A percentile compares a stretch with the other conserved stretches of the same genome.
phyloP scores from a whole-genome alignment of 2,329 filamentous ascomycete genomes.

The Mariannaea elegans region DNA sequence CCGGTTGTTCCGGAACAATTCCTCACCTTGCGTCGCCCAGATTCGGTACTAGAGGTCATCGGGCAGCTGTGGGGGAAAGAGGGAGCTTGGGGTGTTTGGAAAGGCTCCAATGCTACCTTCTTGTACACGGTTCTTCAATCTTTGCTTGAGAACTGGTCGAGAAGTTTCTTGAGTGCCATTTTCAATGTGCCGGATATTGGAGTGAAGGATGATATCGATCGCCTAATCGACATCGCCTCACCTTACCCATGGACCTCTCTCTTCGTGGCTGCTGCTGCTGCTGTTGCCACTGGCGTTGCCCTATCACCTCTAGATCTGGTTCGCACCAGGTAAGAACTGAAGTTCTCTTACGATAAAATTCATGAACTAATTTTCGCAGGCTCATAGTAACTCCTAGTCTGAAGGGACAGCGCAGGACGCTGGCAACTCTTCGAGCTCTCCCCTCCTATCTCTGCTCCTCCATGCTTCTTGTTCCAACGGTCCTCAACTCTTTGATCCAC shows the following conservation, averaged over 20 bases:
- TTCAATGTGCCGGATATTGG: slow-evolving; percentile 89
- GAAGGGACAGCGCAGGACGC: slow-evolving; percentile 77
- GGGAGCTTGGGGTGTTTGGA: slow-evolving; percentile 93
- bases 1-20: slow-evolving; percentile 60
- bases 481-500: slow-evolving; percentile 86
- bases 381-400: slow-evolving; percentile 86
- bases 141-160: slow-evolving; percentile 89
- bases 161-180: slow-evolving; percentile 88
- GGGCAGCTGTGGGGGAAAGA: slow-evolving; percentile 90
- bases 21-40: slow-evolving; percentile 75
- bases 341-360: not conserved
- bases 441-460: slow-evolving; percentile 80
- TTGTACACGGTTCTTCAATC: slow-evolving; percentile 88
- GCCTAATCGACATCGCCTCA: slow-evolving; percentile 75
- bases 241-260: slow-evolving; percentile 85
- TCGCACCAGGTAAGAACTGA: slow-evolving; percentile 70
- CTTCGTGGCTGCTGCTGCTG: slow-evolving; percentile 71
- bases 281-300: slow-evolving; percentile 78
- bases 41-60: slow-evolving; percentile 87
- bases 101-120: slow-evolving; percentile 91
- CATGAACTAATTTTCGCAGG: slow-evolving; percentile 52
- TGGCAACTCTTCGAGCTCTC: slow-evolving; percentile 79
- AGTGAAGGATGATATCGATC: slow-evolving; percentile 78
- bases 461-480: slow-evolving; percentile 79
- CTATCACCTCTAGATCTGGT: slow-evolving; percentile 91